These are phyloP conservation scores for Alternaria burnsii DNA, from an alignment of 2,329 filamentous ascomycete genomes.

Conservation along the genomic window DNA sequence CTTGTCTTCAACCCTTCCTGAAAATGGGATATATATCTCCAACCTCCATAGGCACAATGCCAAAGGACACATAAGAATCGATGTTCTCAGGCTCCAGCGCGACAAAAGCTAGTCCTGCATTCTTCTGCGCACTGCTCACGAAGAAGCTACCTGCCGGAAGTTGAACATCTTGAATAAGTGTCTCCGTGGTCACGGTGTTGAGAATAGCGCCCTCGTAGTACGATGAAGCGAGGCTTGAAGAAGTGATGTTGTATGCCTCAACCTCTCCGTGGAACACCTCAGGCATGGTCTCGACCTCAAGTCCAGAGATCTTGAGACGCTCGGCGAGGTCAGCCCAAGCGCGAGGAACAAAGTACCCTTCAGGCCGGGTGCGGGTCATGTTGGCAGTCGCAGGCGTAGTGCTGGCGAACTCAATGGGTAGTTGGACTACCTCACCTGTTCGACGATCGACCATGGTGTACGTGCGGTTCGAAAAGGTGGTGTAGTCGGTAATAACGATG, in stretches of 20 bases:
- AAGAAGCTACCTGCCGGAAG: slow-evolving; percentile 47
- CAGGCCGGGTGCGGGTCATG: slow-evolving; percentile 43
- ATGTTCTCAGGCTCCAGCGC: slow-evolving; percentile 51
- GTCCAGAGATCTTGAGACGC: slow-evolving; percentile 43
- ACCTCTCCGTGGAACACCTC: slow-evolving; percentile 42
- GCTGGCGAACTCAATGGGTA: slow-evolving; percentile 46
- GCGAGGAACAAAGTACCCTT: slow-evolving; percentile 49
- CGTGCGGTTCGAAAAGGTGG: slow-evolving; percentile 36
- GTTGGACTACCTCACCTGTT: slow-evolving; percentile 42
- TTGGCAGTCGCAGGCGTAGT: slow-evolving; percentile 49
- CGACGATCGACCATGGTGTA: slow-evolving; percentile 48
- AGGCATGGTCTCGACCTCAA: slow-evolving; percentile 42
- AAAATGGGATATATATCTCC: slow-evolving; percentile 49
- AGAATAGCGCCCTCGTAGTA: slow-evolving; percentile 49
- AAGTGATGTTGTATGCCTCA: slow-evolving; percentile 47
- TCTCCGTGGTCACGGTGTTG: slow-evolving; percentile 44
- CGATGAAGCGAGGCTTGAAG: slow-evolving; percentile 32
- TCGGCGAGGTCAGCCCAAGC: slow-evolving; percentile 48
- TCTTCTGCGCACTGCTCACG: slow-evolving; percentile 49
- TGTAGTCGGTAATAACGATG: slow-evolving; percentile 46
- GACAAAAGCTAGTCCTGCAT: slow-evolving; percentile 49
- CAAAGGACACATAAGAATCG: slow-evolving; percentile 50
- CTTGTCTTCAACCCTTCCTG: slow-evolving; percentile 22
- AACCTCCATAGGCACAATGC: slow-evolving; percentile 47
- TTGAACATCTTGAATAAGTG: slow-evolving; percentile 32